Conservation (phyloP, 2,329 filamentous ascomycete genomes). For the Chrysoporthe cubensis region DNA sequence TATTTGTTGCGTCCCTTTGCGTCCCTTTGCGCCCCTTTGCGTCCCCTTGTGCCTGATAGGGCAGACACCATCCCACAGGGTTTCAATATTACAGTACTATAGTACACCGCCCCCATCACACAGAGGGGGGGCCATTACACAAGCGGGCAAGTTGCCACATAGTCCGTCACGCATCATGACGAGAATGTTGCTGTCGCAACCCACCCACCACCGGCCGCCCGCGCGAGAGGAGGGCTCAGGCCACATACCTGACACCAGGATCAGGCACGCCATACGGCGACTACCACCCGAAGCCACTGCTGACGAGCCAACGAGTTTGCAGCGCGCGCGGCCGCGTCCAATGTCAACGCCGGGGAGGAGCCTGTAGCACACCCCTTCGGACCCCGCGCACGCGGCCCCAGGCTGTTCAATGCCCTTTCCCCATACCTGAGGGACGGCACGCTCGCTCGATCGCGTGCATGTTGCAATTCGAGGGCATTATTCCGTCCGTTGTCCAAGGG, state of each 20-base stretch:
- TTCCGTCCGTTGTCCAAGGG: neutral
- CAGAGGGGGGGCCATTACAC: neutral
- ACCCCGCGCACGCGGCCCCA: conserved; percentile 8
- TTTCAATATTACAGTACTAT: neutral
- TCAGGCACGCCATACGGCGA: conserved; percentile 1
- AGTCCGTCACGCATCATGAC: neutral
- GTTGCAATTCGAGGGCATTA: conserved; percentile 9
- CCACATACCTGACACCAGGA: conserved; percentile 2
- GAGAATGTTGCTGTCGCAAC: neutral
- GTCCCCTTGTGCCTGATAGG: conserved; percentile 5
- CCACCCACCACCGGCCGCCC: neutral
- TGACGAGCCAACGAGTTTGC: neutral
- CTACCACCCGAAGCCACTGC: conserved; percentile 1
- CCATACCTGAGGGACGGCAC: neutral
- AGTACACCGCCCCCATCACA: neutral
- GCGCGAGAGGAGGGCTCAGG: neutral
- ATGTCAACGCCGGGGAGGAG: neutral
- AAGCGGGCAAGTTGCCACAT: neutral
- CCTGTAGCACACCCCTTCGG: conserved; percentile 8
- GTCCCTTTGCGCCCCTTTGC: no score
- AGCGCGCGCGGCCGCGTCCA: neutral
- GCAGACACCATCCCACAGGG: neutral
- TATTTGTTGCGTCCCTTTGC: neutral
- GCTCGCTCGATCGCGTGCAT: neutral
- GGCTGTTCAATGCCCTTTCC: neutral